Evolutionary conservation across 2,329 filamentous ascomycete species (phyloP), one percentile per base, ranked within the genome.

Genomic region (Samsoniella hepiali): DNA sequence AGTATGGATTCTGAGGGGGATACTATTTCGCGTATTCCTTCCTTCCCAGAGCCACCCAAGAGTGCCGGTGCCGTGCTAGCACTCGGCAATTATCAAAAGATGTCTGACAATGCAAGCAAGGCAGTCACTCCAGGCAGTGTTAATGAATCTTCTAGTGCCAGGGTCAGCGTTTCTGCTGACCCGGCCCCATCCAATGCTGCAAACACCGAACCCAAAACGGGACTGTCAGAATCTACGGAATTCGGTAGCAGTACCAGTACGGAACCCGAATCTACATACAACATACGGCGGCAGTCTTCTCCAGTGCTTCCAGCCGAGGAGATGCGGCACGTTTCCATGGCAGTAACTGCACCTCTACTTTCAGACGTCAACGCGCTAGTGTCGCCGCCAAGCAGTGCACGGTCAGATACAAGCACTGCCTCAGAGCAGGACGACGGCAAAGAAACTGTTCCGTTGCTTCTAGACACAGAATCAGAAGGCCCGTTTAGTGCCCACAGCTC

Each of bases 1-100:
- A 75, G 82, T 5, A 70, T 84, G 32, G 73, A 73, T 49, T 77
- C 77, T 2, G 70, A 73, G 17, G 72, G 81, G 10, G 79, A 79
- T 45, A 82, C 77, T 65, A 81, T 81, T 17, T 81, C 76, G 5
- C 73, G 78, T 57, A 75, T 85, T n/a, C 82, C 83, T 7, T 80
- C 82, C 29, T 75, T 84, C n/a, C 82, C 82, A 7, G 72, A 76
- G 22, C 74, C 79, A 1, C 81, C 83, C 1, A 77, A 76, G 57
- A 81, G 74, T 63, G 75, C 77, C 22, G 74, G 75, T 31, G 61
- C 64, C 15, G 4, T 63, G 36, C 34, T 44, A 31, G 58, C 32
- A 27, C 42, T 58, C n/a, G 31, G 8, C 22, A 32, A 7, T 10
- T 61, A 51, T 11, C 38, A 45, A 13, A 51, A 34, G 34, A 9